Conservation (phyloP, 2,329 filamentous ascomycete genomes). For the Cercospora sp. region DNA sequence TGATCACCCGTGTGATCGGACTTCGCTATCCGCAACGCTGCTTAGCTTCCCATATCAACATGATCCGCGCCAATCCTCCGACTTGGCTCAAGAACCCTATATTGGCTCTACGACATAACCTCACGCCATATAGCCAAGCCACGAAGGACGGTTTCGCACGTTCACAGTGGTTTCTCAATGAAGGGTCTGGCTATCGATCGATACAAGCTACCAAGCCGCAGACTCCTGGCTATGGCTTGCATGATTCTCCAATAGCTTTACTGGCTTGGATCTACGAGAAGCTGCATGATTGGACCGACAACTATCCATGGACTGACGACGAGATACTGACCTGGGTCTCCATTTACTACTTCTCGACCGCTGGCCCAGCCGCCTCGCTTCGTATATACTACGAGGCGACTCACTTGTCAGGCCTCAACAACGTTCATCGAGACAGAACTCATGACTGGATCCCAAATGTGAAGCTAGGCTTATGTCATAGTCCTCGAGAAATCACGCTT, state of each 20-base stretch:
- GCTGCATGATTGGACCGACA: conserved; percentile 72
- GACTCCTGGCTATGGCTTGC: conserved; percentile 68
- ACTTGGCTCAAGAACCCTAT: conserved; percentile 55
- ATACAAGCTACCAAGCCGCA: conserved; percentile 69
- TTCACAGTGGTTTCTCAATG: conserved; percentile 56
- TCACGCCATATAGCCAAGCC: conserved; percentile 54
- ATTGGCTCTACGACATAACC: conserved; percentile 57
- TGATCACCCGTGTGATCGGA: conserved; percentile 63
- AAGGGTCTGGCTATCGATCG: conserved; percentile 61
- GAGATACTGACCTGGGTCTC: conserved; percentile 74
- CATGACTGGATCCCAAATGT: conserved; percentile 48
- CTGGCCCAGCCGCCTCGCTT: conserved; percentile 66
- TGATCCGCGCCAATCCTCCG: conserved; percentile 49
- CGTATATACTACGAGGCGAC: conserved; percentile 71
- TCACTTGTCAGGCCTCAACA: conserved; percentile 39
- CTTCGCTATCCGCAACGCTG: conserved; percentile 58
- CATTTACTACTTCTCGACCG: conserved; percentile 69
- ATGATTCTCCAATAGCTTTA: conserved; percentile 68
- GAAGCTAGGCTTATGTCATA: conserved; percentile 56
- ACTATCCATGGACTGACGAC: conserved; percentile 71
- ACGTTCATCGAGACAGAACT: conserved; percentile 38
- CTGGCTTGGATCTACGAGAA: conserved; percentile 83
- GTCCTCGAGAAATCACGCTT: conserved; percentile 59
- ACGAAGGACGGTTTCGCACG: conserved; percentile 57
- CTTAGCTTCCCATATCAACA: conserved; percentile 53